Evolutionary conservation across 2,329 filamentous ascomycete genomes (phyloP).

Genomic region (Fusarium sp.): DNA sequence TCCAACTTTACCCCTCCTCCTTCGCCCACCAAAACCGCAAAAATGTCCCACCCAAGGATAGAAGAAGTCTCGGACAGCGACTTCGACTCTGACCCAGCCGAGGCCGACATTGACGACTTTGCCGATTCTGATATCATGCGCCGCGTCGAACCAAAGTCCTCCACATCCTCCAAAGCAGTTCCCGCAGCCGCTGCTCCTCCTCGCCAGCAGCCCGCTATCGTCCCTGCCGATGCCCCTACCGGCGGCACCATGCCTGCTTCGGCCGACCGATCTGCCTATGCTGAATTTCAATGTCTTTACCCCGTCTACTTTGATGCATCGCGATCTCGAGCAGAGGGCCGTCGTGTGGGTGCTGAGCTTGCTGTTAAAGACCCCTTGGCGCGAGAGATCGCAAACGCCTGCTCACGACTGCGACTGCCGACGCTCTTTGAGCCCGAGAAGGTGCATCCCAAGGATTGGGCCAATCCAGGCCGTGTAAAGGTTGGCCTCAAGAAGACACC

Average conservation of each 20-base stretch:
- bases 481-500: slow-evolving; percentile 71
- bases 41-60: slow-evolving; percentile 88
- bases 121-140: slow-evolving; percentile 71
- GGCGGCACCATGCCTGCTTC: slow-evolving; percentile 52
- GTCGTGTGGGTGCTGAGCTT: slow-evolving; percentile 79
- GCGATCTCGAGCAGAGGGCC: slow-evolving; percentile 82
- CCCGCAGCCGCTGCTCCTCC: slow-evolving; percentile 50
- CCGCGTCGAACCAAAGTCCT: slow-evolving; percentile 55
- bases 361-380: slow-evolving; percentile 91
- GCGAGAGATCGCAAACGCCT: slow-evolving; percentile 90
- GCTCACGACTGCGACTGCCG: slow-evolving; percentile 77
- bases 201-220: slow-evolving; percentile 49
- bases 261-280: slow-evolving; percentile 72
- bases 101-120: slow-evolving; percentile 83
- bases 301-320: slow-evolving; percentile 93
- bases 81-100: slow-evolving; percentile 85
- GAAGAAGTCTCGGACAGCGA: slow-evolving; percentile 93
- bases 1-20: slow-evolving; percentile 19
- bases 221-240: slow-evolving; percentile 52
- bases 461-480: slow-evolving; percentile 91
- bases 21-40: slow-evolving; percentile 30
- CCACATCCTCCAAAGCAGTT: slow-evolving; percentile 45
- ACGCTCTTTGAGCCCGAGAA: slow-evolving; percentile 92
- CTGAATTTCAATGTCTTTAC: slow-evolving; percentile 90
- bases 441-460: slow-evolving; percentile 96